Evolutionary conservation across 176 grass and related monocot genomes (phyloP).

Genomic region (Musa itinerans): DNA sequence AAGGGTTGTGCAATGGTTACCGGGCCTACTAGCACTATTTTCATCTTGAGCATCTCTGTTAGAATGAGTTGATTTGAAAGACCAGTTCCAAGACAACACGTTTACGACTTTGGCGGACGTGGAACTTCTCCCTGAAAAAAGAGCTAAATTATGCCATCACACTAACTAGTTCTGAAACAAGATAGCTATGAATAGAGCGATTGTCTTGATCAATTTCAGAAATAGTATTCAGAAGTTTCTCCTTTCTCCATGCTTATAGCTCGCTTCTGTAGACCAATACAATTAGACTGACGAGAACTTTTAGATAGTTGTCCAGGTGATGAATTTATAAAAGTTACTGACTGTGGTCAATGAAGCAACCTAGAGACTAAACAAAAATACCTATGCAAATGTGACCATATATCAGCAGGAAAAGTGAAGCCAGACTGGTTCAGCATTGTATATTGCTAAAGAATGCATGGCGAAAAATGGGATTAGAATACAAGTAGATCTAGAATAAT

Average conservation of each 20-base stretch:
- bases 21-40: constrained; percentile 41
- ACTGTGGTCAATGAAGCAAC: not conserved
- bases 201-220: not conserved
- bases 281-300: too few relatives aligned
- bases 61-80: constrained; percentile 54
- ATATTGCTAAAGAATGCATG: not conserved
- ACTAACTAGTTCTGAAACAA: not conserved
- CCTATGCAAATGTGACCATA: too few relatives aligned
- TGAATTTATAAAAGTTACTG: not conserved
- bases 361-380: not conserved
- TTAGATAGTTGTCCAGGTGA: not conserved
- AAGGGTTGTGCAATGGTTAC: constrained; percentile 80
- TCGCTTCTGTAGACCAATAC: too few relatives aligned
- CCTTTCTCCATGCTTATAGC: not conserved
- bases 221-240: not conserved
- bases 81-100: constrained; percentile 79
- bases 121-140: constrained; percentile 47
- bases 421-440: not conserved
- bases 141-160: not conserved
- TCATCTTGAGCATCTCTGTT: constrained; percentile 49
- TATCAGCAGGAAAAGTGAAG: not conserved
- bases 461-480: not conserved
- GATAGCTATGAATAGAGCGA: not conserved
- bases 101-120: constrained; percentile 87
- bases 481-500: too few relatives aligned